Evolutionary conservation across 23 red algal species (phyloP).

Genomic region (Gracilaria caudata): DNA sequence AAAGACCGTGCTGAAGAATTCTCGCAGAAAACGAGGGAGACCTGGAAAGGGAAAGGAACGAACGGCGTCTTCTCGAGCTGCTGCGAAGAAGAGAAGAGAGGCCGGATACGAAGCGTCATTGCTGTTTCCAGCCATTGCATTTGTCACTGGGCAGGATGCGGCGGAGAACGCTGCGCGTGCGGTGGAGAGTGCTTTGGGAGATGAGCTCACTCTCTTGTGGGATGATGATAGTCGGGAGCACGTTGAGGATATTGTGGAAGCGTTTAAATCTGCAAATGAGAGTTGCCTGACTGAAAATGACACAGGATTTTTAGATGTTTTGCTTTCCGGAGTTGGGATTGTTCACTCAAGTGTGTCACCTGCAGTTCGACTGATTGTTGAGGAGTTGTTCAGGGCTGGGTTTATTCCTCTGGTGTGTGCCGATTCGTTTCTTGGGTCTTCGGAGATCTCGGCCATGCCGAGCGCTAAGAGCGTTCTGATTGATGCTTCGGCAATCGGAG

Average conservation of each 20-base stretch:
- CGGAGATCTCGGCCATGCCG: conserved; percentile 30
- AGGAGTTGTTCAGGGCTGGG: conserved; percentile 57
- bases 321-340: conserved; percentile 40
- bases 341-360: conserved; percentile 31
- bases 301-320: conserved; percentile 17
- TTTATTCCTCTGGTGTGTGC: conserved; percentile 19
- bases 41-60: conserved; percentile 19
- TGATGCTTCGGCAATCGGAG: conserved; percentile 34
- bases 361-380: conserved; percentile 29
- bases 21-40: conserved; percentile 31
- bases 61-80: conserved; percentile 29
- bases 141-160: conserved; percentile 33
- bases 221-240: conserved; percentile 45
- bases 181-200: conserved; percentile 38
- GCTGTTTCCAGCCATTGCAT: conserved; percentile 56
- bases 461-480: conserved; percentile 51
- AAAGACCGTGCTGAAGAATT: conserved; percentile 1
- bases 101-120: conserved; percentile 19
- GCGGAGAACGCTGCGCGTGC: conserved; percentile 39
- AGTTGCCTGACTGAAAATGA: conserved; percentile 21
- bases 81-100: conserved; percentile 33
- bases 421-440: conserved; percentile 45
- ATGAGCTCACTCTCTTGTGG: conserved; percentile 28
- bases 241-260: conserved; percentile 26
- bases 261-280: conserved; percentile 4